Evolutionary conservation across 805 yeast species (phyloP), one percentile per base, ranked within the genome.

Genomic region (Cyberlindnera subsufficiens): DNA sequence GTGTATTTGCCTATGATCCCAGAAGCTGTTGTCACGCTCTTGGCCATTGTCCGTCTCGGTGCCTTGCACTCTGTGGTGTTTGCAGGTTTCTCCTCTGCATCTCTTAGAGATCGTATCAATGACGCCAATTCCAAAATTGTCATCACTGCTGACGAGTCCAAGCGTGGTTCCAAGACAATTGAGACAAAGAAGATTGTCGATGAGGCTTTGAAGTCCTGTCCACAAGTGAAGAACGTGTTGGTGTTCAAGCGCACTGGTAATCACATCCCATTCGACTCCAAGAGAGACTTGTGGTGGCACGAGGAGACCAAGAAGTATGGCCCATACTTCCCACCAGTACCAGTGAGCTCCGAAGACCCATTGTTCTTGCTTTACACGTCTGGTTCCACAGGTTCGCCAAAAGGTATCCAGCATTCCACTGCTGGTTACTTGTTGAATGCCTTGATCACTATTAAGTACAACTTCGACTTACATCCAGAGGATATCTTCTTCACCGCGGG

Each of bases 41-140:
- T 86, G 64, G 95, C 95, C 20, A 82, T 85, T 57, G 75, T 78
- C 34, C 74, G 95, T 65, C 69, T 86, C 49, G 95, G 95, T 55
- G 95, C 95, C 13, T 69, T 85, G 46, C 95, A 86, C 63, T 82
- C 91, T 3, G 93, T 85, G 31, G 82, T 86, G 29, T 86, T 86
- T 68, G 95, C 95, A 25, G 95, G 95, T 6, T 86, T 86, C 64
- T 83, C 95, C 25, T 82, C 96, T 27, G 91, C 95, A 34, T 90
- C 97, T 14, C 78, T 93, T 60, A 77, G 76, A 58, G 98, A 91
- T 69, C 81, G 99, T 65, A 82, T 90, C 53, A 74, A 75, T 47
- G 96, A 93, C 65, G 93, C 90, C 32, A 66, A 74, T 53, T 82
- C 87, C 35, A 80, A 75, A 58, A 75, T 82, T 34, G 82, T 86